These are phyloP conservation scores for Scleroderma citrinum DNA, from an alignment of 768 basidiomycete genomes.

Conservation along the genomic window DNA sequence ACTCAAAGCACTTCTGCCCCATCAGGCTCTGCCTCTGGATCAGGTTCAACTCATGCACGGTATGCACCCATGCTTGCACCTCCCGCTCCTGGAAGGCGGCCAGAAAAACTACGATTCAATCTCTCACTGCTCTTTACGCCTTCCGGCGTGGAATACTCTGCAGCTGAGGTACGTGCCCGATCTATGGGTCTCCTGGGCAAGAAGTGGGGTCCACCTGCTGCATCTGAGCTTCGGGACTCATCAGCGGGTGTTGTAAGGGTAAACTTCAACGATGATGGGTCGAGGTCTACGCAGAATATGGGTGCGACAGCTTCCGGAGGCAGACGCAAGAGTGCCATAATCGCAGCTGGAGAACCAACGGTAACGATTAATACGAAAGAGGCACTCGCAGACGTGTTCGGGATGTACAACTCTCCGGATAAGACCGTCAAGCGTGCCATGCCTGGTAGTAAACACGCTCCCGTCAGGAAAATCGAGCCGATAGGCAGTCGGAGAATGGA, in stretches of 20 bases:
- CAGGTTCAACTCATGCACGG: constrained; percentile 31
- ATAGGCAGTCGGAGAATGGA: constrained; percentile 31
- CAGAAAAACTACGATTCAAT: constrained; percentile 66
- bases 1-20: constrained; percentile 9
- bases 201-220: constrained; percentile 71
- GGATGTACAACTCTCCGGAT: constrained; percentile 92
- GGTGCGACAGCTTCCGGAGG: constrained; percentile 23
- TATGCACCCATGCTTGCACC: constrained; percentile 75
- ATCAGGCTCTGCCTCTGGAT: constrained; percentile 36
- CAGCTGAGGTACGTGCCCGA: constrained; percentile 75
- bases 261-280: constrained; percentile 58
- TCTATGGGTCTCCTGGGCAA: constrained; percentile 80
- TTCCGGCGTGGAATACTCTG: constrained; percentile 75
- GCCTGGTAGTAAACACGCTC: constrained; percentile 69
- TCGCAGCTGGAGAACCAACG: constrained; percentile 60
- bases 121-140: constrained; percentile 68
- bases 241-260: constrained; percentile 37
- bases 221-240: constrained; percentile 31
- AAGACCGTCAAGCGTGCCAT: constrained; percentile 53
- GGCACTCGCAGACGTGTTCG: constrained; percentile 89
- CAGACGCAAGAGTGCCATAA: constrained; percentile 39
- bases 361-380: constrained; percentile 97
- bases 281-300: constrained; percentile 37
- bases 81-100: constrained; percentile 59
- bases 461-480: constrained; percentile 61